These are phyloP conservation scores for Francoa sonchifolia DNA, from an alignment of 441 rosid species.

Conservation along the genomic window DNA sequence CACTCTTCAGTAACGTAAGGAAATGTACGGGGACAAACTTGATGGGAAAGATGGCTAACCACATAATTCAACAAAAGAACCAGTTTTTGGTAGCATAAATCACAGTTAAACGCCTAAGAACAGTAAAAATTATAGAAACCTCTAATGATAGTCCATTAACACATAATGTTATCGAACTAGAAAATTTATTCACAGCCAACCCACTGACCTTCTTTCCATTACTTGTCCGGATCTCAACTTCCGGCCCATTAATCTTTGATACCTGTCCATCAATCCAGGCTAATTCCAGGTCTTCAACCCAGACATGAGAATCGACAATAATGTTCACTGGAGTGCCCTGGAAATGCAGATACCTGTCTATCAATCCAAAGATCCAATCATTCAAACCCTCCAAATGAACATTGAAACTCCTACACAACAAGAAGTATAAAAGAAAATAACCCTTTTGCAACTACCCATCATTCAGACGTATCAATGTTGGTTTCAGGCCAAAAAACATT, in stretches of 20 bases:
- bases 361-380: conserved; percentile 5
- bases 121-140: background rate
- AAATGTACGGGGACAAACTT: no score
- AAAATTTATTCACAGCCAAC: background rate
- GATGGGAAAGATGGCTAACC: no score
- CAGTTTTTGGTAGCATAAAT: no score
- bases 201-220: conserved; percentile 52
- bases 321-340: conserved; percentile 84
- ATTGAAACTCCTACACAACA: background rate
- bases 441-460: no score
- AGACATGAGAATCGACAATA: conserved; percentile 78
- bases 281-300: conserved; percentile 64
- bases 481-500: no score
- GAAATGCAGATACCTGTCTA: conserved; percentile 12
- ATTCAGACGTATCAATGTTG: no score
- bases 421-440: background rate
- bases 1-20: no score
- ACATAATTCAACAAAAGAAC: no score
- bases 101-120: background rate
- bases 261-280: conserved; percentile 87
- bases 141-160: background rate
- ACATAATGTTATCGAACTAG: background rate
- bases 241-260: conserved; percentile 45
- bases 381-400: background rate
- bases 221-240: conserved; percentile 36